These are phyloP conservation scores for Sparassis latifolia DNA, from an alignment of 1,284 basidiomycete genomes.

Conservation along the genomic window DNA sequence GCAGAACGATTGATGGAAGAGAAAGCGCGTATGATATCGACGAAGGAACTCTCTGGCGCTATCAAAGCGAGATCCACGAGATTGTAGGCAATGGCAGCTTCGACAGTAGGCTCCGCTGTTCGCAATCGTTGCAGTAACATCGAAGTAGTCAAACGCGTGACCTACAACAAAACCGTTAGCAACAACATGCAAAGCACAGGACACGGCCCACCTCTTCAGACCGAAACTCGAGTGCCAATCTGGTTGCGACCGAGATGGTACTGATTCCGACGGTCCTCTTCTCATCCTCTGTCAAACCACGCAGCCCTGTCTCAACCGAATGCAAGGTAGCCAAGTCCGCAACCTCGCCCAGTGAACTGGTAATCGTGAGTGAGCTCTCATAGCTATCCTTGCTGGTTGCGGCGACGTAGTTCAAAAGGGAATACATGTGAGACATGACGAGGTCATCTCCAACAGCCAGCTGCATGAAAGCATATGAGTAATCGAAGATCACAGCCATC, in stretches of 20 bases:
- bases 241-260: slow-evolving; percentile 85
- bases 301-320: slow-evolving; percentile 54
- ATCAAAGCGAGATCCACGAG: slow-evolving; percentile 85
- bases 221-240: slow-evolving; percentile 77
- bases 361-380: slow-evolving; percentile 43
- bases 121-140: slow-evolving; percentile 90
- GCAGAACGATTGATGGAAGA: slow-evolving; percentile 82
- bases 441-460: slow-evolving; percentile 85
- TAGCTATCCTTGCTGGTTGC: slow-evolving; percentile 72
- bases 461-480: slow-evolving; percentile 29
- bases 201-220: slow-evolving; percentile 59
- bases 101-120: slow-evolving; percentile 78
- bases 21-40: slow-evolving; percentile 83
- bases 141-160: slow-evolving; percentile 81
- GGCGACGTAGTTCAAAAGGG: slow-evolving; percentile 86
- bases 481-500: not conserved
- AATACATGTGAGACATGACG: slow-evolving; percentile 94
- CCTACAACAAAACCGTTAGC: slow-evolving; percentile 33
- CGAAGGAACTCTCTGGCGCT: slow-evolving; percentile 72
- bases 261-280: slow-evolving; percentile 81
- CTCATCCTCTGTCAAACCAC: slow-evolving; percentile 76
- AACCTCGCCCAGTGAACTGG: slow-evolving; percentile 21
- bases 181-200: not conserved
- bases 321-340: slow-evolving; percentile 43
- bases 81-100: slow-evolving; percentile 88